These are phyloP conservation scores for Podospora anserina DNA, from an alignment of 495 filamentous ascomycete genomes.

Conservation along the genomic window DNA sequence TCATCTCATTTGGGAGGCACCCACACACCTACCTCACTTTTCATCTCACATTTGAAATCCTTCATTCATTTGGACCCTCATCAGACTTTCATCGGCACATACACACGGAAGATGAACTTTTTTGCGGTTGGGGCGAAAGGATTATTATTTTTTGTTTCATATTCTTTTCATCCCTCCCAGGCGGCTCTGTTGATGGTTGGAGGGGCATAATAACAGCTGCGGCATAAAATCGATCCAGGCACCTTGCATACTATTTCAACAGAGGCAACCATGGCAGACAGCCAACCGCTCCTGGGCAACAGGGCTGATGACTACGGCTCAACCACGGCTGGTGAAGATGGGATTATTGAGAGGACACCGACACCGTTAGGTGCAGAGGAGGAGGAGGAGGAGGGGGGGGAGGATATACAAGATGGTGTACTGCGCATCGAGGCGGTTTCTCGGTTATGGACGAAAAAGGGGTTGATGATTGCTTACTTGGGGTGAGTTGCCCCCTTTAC, in stretches of 20 bases:
- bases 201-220: neutral
- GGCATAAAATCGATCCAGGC: neutral
- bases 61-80: too few species aligned
- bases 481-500: slow-evolving; percentile 26
- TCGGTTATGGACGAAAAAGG: slow-evolving; percentile 45
- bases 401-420: slow-evolving; percentile 41
- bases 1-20: neutral
- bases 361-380: neutral
- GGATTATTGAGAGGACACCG: neutral
- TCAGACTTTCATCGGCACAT: too few species aligned
- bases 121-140: too few species aligned
- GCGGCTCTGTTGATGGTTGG: neutral
- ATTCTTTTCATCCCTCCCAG: neutral
- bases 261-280: neutral
- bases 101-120: too few species aligned
- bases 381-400: slow-evolving; percentile 10
- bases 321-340: neutral
- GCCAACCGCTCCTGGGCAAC: neutral
- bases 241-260: neutral
- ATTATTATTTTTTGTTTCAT: neutral
- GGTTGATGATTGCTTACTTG: slow-evolving; percentile 45
- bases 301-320: neutral
- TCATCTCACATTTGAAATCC: neutral
- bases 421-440: slow-evolving; percentile 47
- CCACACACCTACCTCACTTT: neutral